Evolutionary conservation across 2,329 filamentous ascomycete genomes (phyloP).

Genomic region (Neofusicoccum umdonicola): DNA sequence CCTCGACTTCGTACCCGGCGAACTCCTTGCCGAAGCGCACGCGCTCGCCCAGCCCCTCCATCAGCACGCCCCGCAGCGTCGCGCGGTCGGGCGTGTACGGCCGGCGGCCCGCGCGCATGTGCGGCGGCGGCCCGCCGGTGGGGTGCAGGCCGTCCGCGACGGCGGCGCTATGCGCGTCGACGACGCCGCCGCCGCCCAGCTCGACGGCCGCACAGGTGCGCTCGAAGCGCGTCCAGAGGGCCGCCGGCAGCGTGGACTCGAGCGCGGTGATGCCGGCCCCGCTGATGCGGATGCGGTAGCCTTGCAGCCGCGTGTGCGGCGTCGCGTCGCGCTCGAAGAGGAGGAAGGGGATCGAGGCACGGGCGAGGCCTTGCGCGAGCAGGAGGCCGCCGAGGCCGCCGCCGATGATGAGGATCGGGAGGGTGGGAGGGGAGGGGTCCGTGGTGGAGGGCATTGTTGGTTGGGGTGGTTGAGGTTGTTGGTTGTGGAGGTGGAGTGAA

Average conservation of each 20-base stretch:
- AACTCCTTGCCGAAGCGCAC: neutral
- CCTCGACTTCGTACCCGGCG: neutral
- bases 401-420: slow-evolving; percentile 38
- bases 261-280: slow-evolving; percentile 3
- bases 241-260: neutral
- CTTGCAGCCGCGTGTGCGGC: slow-evolving; percentile 59
- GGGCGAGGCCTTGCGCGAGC: slow-evolving; percentile 30
- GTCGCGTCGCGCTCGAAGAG: slow-evolving; percentile 44
- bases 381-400: slow-evolving; percentile 33
- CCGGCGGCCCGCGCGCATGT: neutral
- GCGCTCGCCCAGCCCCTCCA: neutral
- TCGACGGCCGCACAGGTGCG: neutral
- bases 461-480: neutral
- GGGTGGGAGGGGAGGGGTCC: slow-evolving; percentile 22
- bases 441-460: neutral
- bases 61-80: neutral
- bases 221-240: neutral
- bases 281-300: slow-evolving; percentile 54
- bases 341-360: slow-evolving; percentile 31
- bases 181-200: neutral
- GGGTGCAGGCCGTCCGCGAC: neutral
- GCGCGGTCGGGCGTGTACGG: slow-evolving; percentile 7
- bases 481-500: neutral
- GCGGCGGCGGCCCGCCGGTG: too few species aligned
- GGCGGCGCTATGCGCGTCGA: neutral